Base-by-base conservation (phyloP, 805 yeast species). In the Schizosaccharomyces octosporus region DNA sequence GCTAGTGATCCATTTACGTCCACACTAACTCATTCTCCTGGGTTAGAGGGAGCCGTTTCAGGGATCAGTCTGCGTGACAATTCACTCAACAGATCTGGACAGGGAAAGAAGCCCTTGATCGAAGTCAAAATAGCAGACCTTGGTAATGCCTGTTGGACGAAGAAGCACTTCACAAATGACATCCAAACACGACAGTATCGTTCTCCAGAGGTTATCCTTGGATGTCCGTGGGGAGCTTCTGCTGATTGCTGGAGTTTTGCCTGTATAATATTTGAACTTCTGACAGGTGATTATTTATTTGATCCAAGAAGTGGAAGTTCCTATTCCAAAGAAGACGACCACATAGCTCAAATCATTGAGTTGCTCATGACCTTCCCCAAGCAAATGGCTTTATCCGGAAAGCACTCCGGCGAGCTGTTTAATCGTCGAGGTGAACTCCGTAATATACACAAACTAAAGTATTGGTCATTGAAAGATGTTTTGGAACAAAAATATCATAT, bases 201-300 rank as follows among this genome's bases (percentile, higher is more conserved):
- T 57, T 80, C 96, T 0, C 97, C 97, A 0, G 98, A 90, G 68
- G 85, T 84, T 4, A 71, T 85, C 17, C 67, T 85, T 21, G 93
- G 95, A 0, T 79, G 85, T 9, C 76, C 79, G 41, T 93, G 98
- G 98, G 98, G 98, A 0, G 88, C 95, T 61, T 82, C 90, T 62
- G 83, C 94, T 0, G 98, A 93, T 72, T 78, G 90, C 59, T 93
- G 98, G 98, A 85, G 95, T n/a, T 76, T 85, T 67, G 97, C 95
- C 0, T 89, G 97, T 72, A 73, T 93, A 67, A 76, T 85, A 0
- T 93, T 93, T 72, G 98, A 93, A 73, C 76, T 93, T 29, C 72
- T 90, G 55, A 90, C 98, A 0, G 97, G 97, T 2, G 97, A 90
- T 71, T 89, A 89, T 68, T 72, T 93, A 60, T 93, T 90, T 71